phyloP scores from a whole-genome alignment of 106 monocot genomes.

The Amphibolis antarctica region DNA sequence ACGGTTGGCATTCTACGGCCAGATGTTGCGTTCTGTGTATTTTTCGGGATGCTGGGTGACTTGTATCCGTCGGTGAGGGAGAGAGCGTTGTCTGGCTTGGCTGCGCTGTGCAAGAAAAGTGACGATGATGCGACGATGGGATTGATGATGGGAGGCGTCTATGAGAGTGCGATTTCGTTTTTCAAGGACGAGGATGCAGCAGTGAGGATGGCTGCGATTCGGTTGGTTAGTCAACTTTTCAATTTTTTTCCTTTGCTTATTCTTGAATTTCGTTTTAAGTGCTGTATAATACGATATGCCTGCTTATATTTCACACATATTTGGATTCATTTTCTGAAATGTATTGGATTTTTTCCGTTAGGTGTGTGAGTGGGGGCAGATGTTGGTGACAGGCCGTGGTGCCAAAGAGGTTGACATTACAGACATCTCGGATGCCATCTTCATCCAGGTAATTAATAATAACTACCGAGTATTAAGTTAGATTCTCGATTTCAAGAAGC shows the following conservation, averaged over 20 bases:
- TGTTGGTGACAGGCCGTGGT: slow-evolving; percentile 21
- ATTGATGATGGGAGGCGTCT: slow-evolving; percentile 17
- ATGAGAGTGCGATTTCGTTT: slow-evolving; percentile 31
- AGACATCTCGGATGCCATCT: slow-evolving; percentile 18
- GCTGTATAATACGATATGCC: neutral
- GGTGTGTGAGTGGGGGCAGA: slow-evolving; percentile 45
- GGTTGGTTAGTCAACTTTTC: slow-evolving; percentile 37
- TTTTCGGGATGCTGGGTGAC: slow-evolving; percentile 40
- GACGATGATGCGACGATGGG: neutral
- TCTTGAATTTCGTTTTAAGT: no score
- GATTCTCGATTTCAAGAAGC: neutral
- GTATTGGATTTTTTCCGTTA: neutral
- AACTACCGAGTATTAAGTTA: neutral
- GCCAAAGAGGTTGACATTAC: slow-evolving; percentile 22
- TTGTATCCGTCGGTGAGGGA: slow-evolving; percentile 46
- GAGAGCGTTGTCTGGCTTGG: slow-evolving; percentile 35
- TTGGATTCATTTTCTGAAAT: neutral
- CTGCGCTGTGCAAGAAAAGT: slow-evolving; percentile 22
- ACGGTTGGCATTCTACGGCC: slow-evolving; percentile 5
- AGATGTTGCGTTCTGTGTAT: slow-evolving; percentile 22
- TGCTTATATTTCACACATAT: neutral
- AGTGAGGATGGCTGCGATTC: slow-evolving; percentile 42
- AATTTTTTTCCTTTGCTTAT: neutral
- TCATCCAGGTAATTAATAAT: slow-evolving; percentile 36
- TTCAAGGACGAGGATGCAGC: slow-evolving; percentile 46